A percentile compares a stretch with the other conserved stretches of the same genome.
Conservation (phyloP, 2,329 filamentous ascomycete genomes). For the Sporothrix schenckii region DNA sequence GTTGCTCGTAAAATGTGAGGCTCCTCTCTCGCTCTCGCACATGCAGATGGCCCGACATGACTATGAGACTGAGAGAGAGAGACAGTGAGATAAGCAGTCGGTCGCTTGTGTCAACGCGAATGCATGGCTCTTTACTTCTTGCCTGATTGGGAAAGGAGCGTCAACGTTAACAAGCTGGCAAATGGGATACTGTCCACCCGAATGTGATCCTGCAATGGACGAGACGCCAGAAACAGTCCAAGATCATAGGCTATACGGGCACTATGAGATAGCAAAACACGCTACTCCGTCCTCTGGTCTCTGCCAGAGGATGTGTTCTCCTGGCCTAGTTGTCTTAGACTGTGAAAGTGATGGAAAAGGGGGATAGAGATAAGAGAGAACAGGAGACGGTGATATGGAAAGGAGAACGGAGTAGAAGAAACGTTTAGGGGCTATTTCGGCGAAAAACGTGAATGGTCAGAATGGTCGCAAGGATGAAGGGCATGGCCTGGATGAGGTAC, state of each 20-base stretch:
- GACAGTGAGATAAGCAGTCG: not conserved
- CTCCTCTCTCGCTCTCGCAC: slow-evolving; percentile 5
- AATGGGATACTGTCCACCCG: not conserved
- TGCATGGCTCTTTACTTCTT: slow-evolving; percentile 22
- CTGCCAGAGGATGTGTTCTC: not conserved
- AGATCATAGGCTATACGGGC: slow-evolving; percentile 7
- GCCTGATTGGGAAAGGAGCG: slow-evolving; percentile 25
- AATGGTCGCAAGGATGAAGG: not conserved
- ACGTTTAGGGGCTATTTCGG: slow-evolving; percentile 1
- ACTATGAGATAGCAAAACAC: slow-evolving; percentile 14
- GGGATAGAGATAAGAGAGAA: not conserved
- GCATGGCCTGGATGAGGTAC: not conserved
- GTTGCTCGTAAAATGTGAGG: not conserved
- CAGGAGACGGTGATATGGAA: slow-evolving; percentile 10
- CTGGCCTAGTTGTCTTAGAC: slow-evolving; percentile 22
- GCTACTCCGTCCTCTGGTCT: not conserved
- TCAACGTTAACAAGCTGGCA: not conserved
- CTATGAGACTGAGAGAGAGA: not conserved
- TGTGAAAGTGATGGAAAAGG: not conserved
- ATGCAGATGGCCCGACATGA: slow-evolving; percentile 9
- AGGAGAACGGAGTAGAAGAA: not conserved
- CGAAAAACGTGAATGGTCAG: slow-evolving; percentile 13
- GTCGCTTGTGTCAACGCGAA: slow-evolving; percentile 10
- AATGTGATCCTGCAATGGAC: not conserved
- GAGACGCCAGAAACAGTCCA: not conserved